These are phyloP conservation scores for Epichloe sibirici DNA, from an alignment of 2,329 filamentous ascomycete genomes.

Conservation along the genomic window DNA sequence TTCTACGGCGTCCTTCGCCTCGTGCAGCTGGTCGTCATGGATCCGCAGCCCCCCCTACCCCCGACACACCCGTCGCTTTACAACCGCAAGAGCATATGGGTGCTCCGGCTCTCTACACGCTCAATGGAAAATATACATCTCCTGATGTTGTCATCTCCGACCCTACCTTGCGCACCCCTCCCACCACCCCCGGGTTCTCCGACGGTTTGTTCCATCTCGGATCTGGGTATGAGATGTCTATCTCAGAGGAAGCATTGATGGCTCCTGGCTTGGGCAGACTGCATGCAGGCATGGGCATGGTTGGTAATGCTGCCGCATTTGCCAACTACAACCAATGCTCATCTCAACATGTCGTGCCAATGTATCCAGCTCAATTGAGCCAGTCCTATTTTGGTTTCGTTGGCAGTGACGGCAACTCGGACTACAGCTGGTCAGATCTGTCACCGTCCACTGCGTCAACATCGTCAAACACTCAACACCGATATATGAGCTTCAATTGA, in stretches of 20 bases:
- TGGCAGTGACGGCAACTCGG: slow-evolving; percentile 23
- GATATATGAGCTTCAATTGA: slow-evolving; percentile 14
- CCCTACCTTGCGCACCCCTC: slow-evolving; percentile 38
- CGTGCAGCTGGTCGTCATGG: slow-evolving; percentile 24
- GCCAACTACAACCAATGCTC: slow-evolving; percentile 30
- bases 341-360: slow-evolving; percentile 22
- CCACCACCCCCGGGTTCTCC: slow-evolving; percentile 38
- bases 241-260: slow-evolving; percentile 35
- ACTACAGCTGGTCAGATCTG: slow-evolving; percentile 40
- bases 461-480: slow-evolving; percentile 15
- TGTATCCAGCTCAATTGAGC: slow-evolving; percentile 23
- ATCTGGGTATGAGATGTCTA: slow-evolving; percentile 25
- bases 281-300: slow-evolving; percentile 34
- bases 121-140: slow-evolving; percentile 18
- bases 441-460: slow-evolving; percentile 23
- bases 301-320: slow-evolving; percentile 25
- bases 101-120: slow-evolving; percentile 21
- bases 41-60: slow-evolving; percentile 35
- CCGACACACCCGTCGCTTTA: slow-evolving; percentile 33
- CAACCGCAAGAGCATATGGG: slow-evolving; percentile 27
- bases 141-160: slow-evolving; percentile 24
- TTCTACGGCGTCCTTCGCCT: slow-evolving; percentile 32
- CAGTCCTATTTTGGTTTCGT: slow-evolving; percentile 27
- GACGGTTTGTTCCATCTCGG: slow-evolving; percentile 28
- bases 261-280: slow-evolving; percentile 34